Base-by-base conservation (phyloP, 2,329 filamentous ascomycete genomes). In the Balansia obtecta region DNA sequence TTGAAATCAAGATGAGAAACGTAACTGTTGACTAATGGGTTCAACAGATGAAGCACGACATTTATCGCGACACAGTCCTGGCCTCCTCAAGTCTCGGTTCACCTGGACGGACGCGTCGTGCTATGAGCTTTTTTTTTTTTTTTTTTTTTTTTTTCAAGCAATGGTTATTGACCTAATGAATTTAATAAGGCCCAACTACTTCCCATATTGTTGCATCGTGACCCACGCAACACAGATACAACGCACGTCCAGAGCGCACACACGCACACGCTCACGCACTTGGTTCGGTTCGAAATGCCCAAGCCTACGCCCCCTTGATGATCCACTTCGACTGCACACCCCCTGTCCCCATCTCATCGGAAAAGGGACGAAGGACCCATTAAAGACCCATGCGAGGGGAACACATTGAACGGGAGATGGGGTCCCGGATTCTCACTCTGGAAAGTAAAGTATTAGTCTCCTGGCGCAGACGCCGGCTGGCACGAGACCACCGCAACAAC, bases 271-370 rank as follows among this genome's bases (percentile, higher is more conserved):
- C 33, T 4, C 33, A 15, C 10, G 20, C 27, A 15, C 37, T 42
- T 40, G 10, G 39, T 44, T 49, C 47, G 34, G 47, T 22, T 44
- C 30, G 18, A 32, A 45, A 39, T 27, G 33, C 48, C 39, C 32
- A 18, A 18, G 27, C 40, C 45, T 32, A 22, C 34, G 11, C 15
- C 39, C 34, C 30, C 32, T 45, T 34, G 10, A 33, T 30, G 5
- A 16, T 38, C 39, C 45, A 37, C 30, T 27, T 15, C 9, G 34
- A 27, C 44, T 39, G 32, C 49, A 44, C 49, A 43, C 45, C 50
- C 50, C 45, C 33, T 40, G 34, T 44, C 45, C 43, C 50, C 50
- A 49, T 37, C 20, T 46, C 47, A 49, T 52, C 47, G 50, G 46
- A 47, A 37, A 46, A 44, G 47, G 38, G 39, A 43, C 42, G 37